These are phyloP conservation scores for Naumovozyma baii DNA, from an alignment of 805 yeast genomes.

Conservation along the genomic window DNA sequence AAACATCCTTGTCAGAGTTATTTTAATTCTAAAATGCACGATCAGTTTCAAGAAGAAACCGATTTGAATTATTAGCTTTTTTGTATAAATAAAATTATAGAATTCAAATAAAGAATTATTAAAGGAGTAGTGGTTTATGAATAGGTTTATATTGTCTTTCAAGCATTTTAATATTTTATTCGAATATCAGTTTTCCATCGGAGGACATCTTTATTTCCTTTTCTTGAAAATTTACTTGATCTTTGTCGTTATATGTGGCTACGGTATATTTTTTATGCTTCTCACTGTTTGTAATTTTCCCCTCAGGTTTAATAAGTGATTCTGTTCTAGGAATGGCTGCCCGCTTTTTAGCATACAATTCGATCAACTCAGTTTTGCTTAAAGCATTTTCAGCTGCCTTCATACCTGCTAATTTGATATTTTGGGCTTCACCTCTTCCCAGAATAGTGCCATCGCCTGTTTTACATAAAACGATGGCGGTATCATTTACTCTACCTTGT, in stretches of 20 bases:
- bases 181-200: no score
- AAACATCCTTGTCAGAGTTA: not conserved
- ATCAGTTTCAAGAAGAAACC: no score
- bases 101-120: no score
- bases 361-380: constrained; percentile 45
- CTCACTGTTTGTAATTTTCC: not conserved
- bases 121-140: no score
- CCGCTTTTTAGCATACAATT: constrained; percentile 51
- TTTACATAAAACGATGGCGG: constrained; percentile 52
- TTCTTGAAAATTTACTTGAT: no score
- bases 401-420: constrained; percentile 66
- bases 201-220: no score
- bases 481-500: constrained; percentile 29
- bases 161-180: no score
- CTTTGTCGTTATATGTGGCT: no score
- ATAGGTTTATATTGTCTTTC: no score
- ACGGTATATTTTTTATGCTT: not conserved
- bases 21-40: not conserved
- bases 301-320: constrained; percentile 9
- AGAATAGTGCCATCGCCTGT: constrained; percentile 53
- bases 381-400: constrained; percentile 81
- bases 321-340: constrained; percentile 40
- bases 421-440: constrained; percentile 65
- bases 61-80: no score
- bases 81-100: no score